phyloP scores from a whole-genome alignment of 2,329 filamentous ascomycete species.

The Arachnomyces sp. region DNA sequence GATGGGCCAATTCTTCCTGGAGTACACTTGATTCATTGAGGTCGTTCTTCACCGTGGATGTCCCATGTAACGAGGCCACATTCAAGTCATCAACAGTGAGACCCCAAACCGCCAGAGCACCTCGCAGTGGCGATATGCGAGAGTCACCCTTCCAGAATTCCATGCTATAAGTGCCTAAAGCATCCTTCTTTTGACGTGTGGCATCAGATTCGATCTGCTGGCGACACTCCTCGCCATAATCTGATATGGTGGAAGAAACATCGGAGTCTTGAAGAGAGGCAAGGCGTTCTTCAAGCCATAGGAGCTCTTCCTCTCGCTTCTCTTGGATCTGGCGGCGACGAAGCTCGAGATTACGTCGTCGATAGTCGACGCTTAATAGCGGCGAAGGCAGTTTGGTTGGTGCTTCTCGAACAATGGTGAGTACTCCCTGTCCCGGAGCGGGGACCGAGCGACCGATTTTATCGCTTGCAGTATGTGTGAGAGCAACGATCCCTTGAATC shows the following conservation, averaged over 20 bases:
- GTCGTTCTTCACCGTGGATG: constrained; percentile 96
- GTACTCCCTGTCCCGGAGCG: constrained; percentile 31
- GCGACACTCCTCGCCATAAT: no score
- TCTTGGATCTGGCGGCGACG: constrained; percentile 9
- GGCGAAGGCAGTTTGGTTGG: constrained; percentile 14
- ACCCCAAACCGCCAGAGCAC: constrained; percentile 94
- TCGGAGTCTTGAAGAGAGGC: no score
- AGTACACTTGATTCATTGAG: constrained; percentile 99
- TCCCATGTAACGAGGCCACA: constrained; percentile 97
- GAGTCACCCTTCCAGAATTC: no score
- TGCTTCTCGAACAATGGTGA: constrained; percentile 22
- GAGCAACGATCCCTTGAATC: constrained; percentile 25
- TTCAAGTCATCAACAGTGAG: constrained; percentile 92
- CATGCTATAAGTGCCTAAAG: no score
- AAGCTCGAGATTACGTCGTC: constrained; percentile 18
- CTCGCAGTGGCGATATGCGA: constrained; percentile 75
- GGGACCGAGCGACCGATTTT: constrained; percentile 31
- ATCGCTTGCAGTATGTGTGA: constrained; percentile 27
- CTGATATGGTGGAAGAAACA: no score
- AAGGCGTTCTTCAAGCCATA: no score
- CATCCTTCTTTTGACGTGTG: no score
- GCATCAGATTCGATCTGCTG: no score
- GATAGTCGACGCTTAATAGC: constrained; percentile 20
- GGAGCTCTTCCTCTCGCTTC: no score
- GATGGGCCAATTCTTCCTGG: constrained; percentile 89